A percentile compares a stretch with the other conserved stretches of the same genome.
Conservation (phyloP, 148 eudicot genomes). For the Rhododendron henanense region DNA sequence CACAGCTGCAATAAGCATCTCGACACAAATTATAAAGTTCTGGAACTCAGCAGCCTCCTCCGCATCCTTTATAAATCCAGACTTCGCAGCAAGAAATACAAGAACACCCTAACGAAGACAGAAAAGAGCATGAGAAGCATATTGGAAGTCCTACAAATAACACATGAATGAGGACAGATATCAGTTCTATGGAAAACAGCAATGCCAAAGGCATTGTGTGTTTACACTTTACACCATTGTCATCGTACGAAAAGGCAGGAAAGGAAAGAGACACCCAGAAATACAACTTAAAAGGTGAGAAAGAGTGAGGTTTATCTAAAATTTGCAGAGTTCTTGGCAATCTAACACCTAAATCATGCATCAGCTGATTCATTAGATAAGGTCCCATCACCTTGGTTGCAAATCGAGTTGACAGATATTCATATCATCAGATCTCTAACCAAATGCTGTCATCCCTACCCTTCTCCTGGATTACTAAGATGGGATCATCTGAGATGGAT, state of each 20-base stretch:
- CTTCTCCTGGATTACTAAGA: neutral
- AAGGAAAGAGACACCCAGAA: neutral
- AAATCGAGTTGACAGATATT: neutral
- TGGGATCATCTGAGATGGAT: neutral
- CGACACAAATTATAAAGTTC: constrained; percentile 82
- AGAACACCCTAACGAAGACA: constrained; percentile 63
- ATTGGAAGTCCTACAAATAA: neutral
- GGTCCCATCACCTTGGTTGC: neutral
- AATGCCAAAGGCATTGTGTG: neutral
- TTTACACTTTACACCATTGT: neutral
- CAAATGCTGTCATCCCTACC: neutral
- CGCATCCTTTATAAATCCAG: constrained; percentile 66
- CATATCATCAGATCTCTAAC: neutral
- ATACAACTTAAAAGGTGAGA: neutral
- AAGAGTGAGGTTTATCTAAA: neutral
- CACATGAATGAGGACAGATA: neutral
- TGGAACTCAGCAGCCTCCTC: constrained; percentile 92
- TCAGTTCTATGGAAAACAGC: neutral
- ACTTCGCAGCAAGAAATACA: constrained; percentile 92
- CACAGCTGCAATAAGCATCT: constrained; percentile 94
- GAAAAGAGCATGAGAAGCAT: neutral
- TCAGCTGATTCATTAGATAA: neutral
- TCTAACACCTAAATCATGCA: neutral
- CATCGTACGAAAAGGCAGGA: neutral
- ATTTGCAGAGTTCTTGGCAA: neutral